These are phyloP conservation scores for Umbelopsis sp. DNA, from an alignment of 192 early-diverging fungal genomes.

Conservation along the genomic window DNA sequence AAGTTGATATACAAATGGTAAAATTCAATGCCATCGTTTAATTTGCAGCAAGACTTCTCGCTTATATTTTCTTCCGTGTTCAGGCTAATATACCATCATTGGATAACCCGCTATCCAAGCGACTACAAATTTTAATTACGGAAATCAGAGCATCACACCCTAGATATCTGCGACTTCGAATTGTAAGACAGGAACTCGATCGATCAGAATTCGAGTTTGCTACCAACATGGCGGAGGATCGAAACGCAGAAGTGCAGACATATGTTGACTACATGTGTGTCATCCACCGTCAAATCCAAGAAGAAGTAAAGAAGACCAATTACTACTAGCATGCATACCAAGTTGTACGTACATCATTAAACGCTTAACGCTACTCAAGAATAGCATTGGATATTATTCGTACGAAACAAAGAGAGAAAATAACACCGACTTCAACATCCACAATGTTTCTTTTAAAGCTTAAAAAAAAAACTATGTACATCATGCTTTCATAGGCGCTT, in stretches of 20 bases:
- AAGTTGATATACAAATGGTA: slow-evolving; percentile 75
- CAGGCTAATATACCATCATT: background rate
- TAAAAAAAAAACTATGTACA: background rate
- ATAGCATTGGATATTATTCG: background rate
- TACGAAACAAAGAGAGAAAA: background rate
- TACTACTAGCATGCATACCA: slow-evolving; percentile 17
- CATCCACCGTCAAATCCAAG: slow-evolving; percentile 88
- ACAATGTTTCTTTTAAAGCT: background rate
- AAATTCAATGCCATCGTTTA: background rate
- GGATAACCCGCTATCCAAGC: background rate
- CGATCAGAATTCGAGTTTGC: slow-evolving; percentile 80
- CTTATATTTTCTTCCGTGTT: background rate
- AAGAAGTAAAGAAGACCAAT: slow-evolving; percentile 56
- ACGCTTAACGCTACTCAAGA: no score
- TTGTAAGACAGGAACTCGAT: slow-evolving; percentile 92
- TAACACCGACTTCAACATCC: background rate
- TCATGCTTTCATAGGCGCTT: slow-evolving; percentile 53
- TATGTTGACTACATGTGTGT: slow-evolving; percentile 93
- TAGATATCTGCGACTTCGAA: slow-evolving; percentile 67
- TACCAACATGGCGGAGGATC: slow-evolving; percentile 84
- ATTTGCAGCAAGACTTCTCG: background rate
- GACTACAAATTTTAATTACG: slow-evolving; percentile 5
- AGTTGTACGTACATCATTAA: no score
- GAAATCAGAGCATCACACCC: slow-evolving; percentile 5
- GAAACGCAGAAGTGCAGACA: slow-evolving; percentile 85